Conservation (phyloP, 1,284 basidiomycete species). For the Cystobasidiaceae sp. region DNA sequence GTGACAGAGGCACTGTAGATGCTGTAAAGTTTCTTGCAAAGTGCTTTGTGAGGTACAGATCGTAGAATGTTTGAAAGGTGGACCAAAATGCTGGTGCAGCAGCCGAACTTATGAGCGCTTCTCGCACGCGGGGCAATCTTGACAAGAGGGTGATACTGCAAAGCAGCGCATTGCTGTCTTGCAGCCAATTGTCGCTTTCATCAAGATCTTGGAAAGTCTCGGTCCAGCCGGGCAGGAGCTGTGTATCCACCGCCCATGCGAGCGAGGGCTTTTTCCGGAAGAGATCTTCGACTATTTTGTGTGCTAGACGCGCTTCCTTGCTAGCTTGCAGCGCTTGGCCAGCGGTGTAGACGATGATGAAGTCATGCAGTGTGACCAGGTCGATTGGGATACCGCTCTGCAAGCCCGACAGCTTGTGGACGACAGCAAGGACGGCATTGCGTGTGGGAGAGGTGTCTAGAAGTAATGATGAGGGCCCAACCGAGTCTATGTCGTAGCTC, state of each 20-base stretch:
- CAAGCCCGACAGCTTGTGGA: slow-evolving; percentile 5
- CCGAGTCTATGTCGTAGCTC: not conserved
- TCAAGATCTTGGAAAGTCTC: not conserved
- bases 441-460: no score
- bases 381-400: slow-evolving; percentile 4
- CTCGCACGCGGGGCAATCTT: not conserved
- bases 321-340: not conserved
- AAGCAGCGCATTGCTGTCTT: not conserved
- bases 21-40: not conserved
- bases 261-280: slow-evolving; percentile 17
- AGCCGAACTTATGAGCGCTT: not conserved
- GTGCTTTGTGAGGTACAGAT: not conserved
- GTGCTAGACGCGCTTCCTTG: slow-evolving; percentile 1
- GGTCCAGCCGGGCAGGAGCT: slow-evolving; percentile 4
- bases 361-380: slow-evolving; percentile 8
- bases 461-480: not conserved
- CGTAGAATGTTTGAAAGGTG: slow-evolving; percentile 16
- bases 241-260: not conserved
- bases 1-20: not conserved
- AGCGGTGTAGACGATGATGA: slow-evolving; percentile 9
- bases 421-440: slow-evolving; percentile 4
- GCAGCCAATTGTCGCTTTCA: not conserved
- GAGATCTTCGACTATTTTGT: not conserved
- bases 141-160: not conserved
- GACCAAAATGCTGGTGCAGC: not conserved